phyloP scores from a whole-genome alignment of 352 stramenopile species.

The Pelagophyceae sp. region DNA sequence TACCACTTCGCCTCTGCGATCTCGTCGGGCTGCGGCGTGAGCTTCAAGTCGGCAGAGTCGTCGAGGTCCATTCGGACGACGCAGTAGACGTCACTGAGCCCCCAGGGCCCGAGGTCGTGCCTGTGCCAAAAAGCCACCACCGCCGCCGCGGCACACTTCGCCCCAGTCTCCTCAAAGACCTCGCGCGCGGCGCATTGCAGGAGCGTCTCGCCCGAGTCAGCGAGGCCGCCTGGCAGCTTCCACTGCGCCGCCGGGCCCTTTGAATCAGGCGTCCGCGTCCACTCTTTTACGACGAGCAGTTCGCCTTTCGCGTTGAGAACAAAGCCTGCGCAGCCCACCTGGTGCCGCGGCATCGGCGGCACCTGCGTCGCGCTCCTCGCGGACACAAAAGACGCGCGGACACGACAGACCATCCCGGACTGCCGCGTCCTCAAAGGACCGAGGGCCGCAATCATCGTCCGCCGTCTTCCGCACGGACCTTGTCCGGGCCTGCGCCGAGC shows the following conservation, averaged over 20 bases:
- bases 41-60: not conserved
- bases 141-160: not conserved
- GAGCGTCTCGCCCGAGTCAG: constrained; percentile 25
- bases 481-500: not conserved
- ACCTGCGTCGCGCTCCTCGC: constrained; percentile 18
- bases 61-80: constrained; percentile 18
- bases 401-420: too few species aligned
- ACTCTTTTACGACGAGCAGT: constrained; percentile 28
- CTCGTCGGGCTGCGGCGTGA: constrained; percentile 11
- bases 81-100: constrained; percentile 23
- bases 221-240: constrained; percentile 28
- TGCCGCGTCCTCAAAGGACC: too few species aligned
- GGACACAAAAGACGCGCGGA: too few species aligned
- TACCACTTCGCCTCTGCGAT: constrained; percentile 20
- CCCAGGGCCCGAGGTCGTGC: constrained; percentile 21
- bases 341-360: constrained; percentile 21
- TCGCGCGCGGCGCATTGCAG: constrained; percentile 23
- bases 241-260: constrained; percentile 17
- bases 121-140: constrained; percentile 28
- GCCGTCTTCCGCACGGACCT: too few species aligned
- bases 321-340: constrained; percentile 29
- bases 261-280: constrained; percentile 15
- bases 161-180: constrained; percentile 27
- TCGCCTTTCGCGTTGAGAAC: constrained; percentile 26
- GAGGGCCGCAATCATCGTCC: too few species aligned